Evolutionary conservation across 176 grass and related monocot species (phyloP), one percentile per base, ranked within the genome.

Genomic region (Zea mays): DNA sequence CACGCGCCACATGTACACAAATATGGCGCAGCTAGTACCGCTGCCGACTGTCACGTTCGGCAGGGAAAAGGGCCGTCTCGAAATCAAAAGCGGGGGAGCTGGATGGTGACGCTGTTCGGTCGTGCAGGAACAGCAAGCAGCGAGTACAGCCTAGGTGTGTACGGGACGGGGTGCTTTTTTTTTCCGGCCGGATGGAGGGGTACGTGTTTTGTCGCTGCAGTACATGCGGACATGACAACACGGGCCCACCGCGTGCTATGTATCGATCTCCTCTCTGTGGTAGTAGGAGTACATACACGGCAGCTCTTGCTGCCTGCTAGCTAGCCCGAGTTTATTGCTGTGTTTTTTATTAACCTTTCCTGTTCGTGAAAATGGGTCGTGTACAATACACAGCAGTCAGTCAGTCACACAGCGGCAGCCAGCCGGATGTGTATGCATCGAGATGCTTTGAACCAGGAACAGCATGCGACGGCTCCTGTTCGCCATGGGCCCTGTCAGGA

Each of bases 1-100:
- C 20, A 6, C 75, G 33, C 40, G 8, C 21, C 75, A 65, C 75
- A 72, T 79, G 75, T 79, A 85, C 75, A 79, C 37, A 72, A 72
- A 85, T 78, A 69, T 10, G 52, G 0, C 5, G 11, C 5, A 4
- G 13, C 15, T 27, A 17, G 54, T 20, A 20, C 54, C 4, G 27
- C 57, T 21, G 62, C 14, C 6, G 62, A 9, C 15, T 15, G 13
- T 63, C 61, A 16, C 38, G 61, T 63, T 63, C 0, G 57, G 57
- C 57, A 60, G 61, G 33, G 12, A 63, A 63, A 63, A 36, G 5
- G 61, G 61, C 33, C 61, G 61, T 63, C 61, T 37, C 5, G 36
- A 65, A 65, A 40, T 65, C 62, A 65, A 65, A 65, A 40, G 37
- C 27, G 6, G 14, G 0, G 4, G 19, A 65, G 37, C 12, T 40